A percentile compares a stretch with the other conserved stretches of the same genome.
These are phyloP conservation scores for Rhynchosporium agropyri DNA, from an alignment of 2,329 filamentous ascomycete species.

Conservation along the genomic window DNA sequence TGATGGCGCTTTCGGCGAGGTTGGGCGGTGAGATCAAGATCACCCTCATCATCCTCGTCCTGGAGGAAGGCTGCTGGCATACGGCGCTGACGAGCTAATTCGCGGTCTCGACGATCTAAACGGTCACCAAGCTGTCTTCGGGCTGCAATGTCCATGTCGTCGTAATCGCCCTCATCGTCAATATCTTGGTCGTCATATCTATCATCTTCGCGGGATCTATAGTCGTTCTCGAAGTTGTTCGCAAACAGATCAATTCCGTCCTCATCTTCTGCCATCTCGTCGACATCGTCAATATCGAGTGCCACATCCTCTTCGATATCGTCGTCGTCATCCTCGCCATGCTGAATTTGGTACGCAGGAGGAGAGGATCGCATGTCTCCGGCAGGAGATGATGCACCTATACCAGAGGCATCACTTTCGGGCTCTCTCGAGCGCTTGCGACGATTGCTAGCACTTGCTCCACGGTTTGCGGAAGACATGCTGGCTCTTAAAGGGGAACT, in stretches of 20 bases:
- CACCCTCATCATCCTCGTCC: constrained; percentile 78
- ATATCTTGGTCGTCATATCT: constrained; percentile 71
- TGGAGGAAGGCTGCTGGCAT: constrained; percentile 75
- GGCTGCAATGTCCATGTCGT: constrained; percentile 65
- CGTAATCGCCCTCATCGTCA: constrained; percentile 78
- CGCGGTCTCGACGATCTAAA: constrained; percentile 73
- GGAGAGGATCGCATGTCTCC: constrained; percentile 64
- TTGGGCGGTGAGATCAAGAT: constrained; percentile 83
- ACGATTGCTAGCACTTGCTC: constrained; percentile 52
- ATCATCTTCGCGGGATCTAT: constrained; percentile 68
- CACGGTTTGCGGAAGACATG: constrained; percentile 82
- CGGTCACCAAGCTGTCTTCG: constrained; percentile 73
- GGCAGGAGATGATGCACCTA: constrained; percentile 56
- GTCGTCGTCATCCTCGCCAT: constrained; percentile 68
- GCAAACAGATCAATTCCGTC: constrained; percentile 80
- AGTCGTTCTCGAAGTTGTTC: constrained; percentile 73
- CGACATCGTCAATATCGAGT: constrained; percentile 74
- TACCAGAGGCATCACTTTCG: constrained; percentile 61
- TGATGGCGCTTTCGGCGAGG: constrained; percentile 82
- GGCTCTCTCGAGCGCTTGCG: constrained; percentile 68
- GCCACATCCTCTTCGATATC: constrained; percentile 73
- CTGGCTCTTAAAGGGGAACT: constrained; percentile 83
- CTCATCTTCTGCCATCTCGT: constrained; percentile 80
- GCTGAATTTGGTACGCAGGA: constrained; percentile 62
- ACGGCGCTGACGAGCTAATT: constrained; percentile 66